Evolutionary conservation across 1,139 yeast genomes (phyloP).

Genomic region (Debaryomyces sp.): DNA sequence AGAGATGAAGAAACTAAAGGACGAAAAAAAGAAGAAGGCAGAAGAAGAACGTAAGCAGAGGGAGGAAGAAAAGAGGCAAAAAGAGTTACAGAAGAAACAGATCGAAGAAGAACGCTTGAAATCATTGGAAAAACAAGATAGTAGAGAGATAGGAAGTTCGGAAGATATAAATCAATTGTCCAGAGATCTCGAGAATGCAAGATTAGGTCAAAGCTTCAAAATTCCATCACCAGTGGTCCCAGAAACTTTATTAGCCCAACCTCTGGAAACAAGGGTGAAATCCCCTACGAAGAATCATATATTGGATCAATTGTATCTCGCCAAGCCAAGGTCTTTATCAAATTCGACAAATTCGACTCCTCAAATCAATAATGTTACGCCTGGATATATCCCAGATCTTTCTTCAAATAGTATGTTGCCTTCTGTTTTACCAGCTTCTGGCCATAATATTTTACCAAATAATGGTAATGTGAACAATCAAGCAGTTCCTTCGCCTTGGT

Average conservation of each 20-base stretch:
- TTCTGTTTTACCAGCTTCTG: constrained; percentile 6
- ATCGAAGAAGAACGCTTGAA: constrained; percentile 41
- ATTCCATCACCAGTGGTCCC: not conserved
- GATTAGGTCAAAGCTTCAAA: not conserved
- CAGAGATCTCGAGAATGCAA: not conserved
- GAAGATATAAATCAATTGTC: constrained; percentile 16
- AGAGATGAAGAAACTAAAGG: constrained; percentile 39
- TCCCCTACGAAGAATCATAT: constrained; percentile 31
- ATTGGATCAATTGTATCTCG: constrained; percentile 38
- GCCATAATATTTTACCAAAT: constrained; percentile 8
- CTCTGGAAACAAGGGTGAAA: not conserved
- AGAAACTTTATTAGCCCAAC: not conserved
- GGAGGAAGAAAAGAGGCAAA: constrained; percentile 50
- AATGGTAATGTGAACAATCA: not conserved
- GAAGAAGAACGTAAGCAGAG: constrained; percentile 43
- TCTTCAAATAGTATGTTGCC: constrained; percentile 4
- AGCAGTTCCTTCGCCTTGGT: constrained; percentile 3
- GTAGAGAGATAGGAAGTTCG: constrained; percentile 31
- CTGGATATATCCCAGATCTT: not conserved
- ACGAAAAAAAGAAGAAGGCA: constrained; percentile 49
- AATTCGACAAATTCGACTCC: constrained; percentile 22
- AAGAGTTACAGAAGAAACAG: constrained; percentile 42
- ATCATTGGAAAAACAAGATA: constrained; percentile 32
- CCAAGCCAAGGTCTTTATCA: constrained; percentile 31
- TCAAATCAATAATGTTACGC: constrained; percentile 5